Evolutionary conservation across 768 basidiomycete species (phyloP).

Genomic region (Chlorophyllum brunneum): DNA sequence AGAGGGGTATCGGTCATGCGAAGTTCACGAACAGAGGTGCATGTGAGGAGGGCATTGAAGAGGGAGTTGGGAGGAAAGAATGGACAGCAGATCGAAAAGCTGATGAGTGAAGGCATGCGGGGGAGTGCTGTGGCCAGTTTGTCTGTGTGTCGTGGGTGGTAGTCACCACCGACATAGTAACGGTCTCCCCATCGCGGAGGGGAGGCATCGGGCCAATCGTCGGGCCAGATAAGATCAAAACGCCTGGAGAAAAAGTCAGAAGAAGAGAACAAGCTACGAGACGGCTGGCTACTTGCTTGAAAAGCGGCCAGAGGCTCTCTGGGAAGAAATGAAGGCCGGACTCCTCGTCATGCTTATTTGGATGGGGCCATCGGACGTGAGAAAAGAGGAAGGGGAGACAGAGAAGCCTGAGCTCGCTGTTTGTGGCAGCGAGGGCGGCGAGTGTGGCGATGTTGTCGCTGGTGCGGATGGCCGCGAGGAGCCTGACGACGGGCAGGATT

Average conservation of each 20-base stretch:
- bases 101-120: conserved; percentile 28
- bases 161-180: conserved; percentile 29
- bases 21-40: conserved; percentile 30
- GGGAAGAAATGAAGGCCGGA: conserved; percentile 36
- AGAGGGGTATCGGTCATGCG: conserved; percentile 37
- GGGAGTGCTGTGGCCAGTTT: conserved; percentile 35
- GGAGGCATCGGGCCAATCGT: conserved; percentile 38
- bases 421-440: conserved; percentile 23
- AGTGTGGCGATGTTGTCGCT: conserved; percentile 16
- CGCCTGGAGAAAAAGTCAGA: conserved; percentile 20
- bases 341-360: conserved; percentile 31
- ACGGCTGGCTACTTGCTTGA: conserved; percentile 26
- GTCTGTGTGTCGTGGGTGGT: conserved; percentile 32
- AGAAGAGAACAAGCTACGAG: background rate
- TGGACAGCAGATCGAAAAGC: conserved; percentile 34
- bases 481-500: conserved; percentile 19
- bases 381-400: conserved; percentile 30
- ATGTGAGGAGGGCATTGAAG: conserved; percentile 31
- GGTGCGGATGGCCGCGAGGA: conserved; percentile 16
- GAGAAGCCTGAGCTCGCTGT: conserved; percentile 23
- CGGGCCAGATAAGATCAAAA: conserved; percentile 38
- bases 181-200: conserved; percentile 38
- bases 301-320: conserved; percentile 31
- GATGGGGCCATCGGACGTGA: conserved; percentile 37
- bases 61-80: conserved; percentile 35